These are phyloP conservation scores for Mycena crocata DNA, from an alignment of 768 basidiomycete species.

Conservation along the genomic window DNA sequence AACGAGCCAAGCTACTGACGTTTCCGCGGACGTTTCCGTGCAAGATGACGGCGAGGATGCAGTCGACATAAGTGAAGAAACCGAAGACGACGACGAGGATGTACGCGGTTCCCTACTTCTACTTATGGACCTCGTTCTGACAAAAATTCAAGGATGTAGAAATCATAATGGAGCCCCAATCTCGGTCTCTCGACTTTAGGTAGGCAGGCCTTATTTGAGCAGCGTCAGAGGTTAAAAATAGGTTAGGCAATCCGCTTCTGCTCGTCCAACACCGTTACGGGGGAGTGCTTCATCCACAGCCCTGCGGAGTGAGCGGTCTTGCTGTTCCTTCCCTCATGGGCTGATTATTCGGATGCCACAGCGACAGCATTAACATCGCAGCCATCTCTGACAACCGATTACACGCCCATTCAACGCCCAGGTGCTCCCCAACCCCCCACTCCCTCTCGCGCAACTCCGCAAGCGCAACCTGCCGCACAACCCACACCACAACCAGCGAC, in stretches of 20 bases:
- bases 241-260: conserved; percentile 50
- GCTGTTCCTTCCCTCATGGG: neutral
- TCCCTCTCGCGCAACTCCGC: conserved; percentile 17
- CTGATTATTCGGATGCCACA: conserved; percentile 32
- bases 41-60: conserved; percentile 56
- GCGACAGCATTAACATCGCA: too few species aligned
- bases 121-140: conserved; percentile 7
- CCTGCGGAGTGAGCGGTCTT: conserved; percentile 43
- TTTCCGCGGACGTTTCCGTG: conserved; percentile 38
- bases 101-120: conserved; percentile 17
- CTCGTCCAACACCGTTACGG: conserved; percentile 46
- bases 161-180: conserved; percentile 87
- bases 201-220: conserved; percentile 40
- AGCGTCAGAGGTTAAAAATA: neutral
- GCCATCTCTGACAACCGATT: conserved; percentile 83
- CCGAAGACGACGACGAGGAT: conserved; percentile 64
- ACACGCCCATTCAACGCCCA: conserved; percentile 78
- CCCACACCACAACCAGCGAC: conserved; percentile 7
- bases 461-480: conserved; percentile 29
- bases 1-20: conserved; percentile 36
- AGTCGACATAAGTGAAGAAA: conserved; percentile 56
- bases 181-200: conserved; percentile 83
- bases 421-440: conserved; percentile 40
- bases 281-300: conserved; percentile 45
- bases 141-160: conserved; percentile 75